Evolutionary conservation across 2,329 filamentous ascomycete species (phyloP).

Genomic region (Cordyceps farinosa): DNA sequence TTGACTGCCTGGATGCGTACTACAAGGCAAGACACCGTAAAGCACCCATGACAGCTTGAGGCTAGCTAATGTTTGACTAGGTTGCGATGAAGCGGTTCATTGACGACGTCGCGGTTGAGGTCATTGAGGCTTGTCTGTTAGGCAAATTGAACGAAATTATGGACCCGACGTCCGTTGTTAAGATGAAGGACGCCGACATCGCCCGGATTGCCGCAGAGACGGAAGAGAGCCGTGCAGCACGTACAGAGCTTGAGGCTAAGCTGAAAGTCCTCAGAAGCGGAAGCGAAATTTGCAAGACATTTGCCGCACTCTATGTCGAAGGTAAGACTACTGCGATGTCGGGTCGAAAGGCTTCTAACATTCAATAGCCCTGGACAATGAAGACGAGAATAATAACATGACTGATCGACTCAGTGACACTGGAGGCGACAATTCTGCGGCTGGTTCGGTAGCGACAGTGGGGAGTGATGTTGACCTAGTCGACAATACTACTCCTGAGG

Average conservation of each 20-base stretch:
- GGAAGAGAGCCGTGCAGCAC: constrained; percentile 1
- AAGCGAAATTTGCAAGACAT: constrained; percentile 5
- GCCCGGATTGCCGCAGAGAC: constrained; percentile 24
- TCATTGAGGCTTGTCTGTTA: constrained; percentile 25
- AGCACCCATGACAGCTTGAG: neutral
- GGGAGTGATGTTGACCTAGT: constrained; percentile 2
- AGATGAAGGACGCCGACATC: constrained; percentile 23
- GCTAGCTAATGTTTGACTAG: constrained; percentile 17
- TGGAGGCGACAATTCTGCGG: neutral
- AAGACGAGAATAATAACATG: neutral
- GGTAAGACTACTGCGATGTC: neutral
- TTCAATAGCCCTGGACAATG: constrained; percentile 1
- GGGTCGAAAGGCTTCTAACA: neutral
- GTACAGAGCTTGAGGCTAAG: neutral
- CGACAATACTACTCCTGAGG: neutral
- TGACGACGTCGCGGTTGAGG: constrained; percentile 26
- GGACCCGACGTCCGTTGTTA: constrained; percentile 20
- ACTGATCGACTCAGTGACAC: neutral
- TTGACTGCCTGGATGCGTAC: constrained; percentile 39
- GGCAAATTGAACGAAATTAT: constrained; percentile 22
- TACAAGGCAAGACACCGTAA: constrained; percentile 33
- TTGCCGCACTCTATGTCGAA: constrained; percentile 4
- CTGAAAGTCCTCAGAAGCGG: neutral
- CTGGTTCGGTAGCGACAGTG: constrained; percentile 3
- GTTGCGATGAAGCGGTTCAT: constrained; percentile 23